A percentile compares a stretch with the other conserved stretches of the same genome.
Conservation (phyloP, 345 rosid species). For the Eucalyptus marginata region DNA sequence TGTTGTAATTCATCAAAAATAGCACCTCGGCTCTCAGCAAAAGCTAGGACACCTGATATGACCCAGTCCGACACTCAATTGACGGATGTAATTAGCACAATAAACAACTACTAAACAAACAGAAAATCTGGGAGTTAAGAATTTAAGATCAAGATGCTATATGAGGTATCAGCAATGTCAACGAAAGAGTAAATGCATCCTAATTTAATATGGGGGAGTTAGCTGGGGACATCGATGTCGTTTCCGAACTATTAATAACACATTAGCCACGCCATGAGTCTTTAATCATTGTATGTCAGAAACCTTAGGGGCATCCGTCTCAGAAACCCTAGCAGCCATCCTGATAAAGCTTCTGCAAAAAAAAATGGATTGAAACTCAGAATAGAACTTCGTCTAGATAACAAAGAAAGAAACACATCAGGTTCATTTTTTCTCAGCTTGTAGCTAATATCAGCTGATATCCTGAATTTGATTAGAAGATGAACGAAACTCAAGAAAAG, state of each 20-base stretch:
- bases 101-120: not conserved
- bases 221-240: not conserved
- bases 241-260: not conserved
- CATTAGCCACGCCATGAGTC: not conserved
- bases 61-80: not conserved
- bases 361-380: not conserved
- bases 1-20: not conserved
- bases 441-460: not conserved
- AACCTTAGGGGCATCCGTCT: not conserved
- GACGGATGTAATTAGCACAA: not conserved
- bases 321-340: not conserved
- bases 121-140: not conserved
- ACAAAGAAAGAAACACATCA: not conserved
- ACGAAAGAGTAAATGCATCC: not conserved
- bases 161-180: not conserved
- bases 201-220: not conserved
- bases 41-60: not conserved
- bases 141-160: not conserved
- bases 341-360: not conserved
- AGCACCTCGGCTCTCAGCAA: not conserved
- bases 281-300: not conserved
- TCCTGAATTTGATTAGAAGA: not conserved
- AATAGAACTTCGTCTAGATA: not conserved
- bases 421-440: not conserved
- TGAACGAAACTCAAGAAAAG: not conserved